Percentiles rank a stretch among this genome's conserved stretches.
Evolutionary conservation across 164 flowering plant genomes (phyloP).

Genomic region (Berberis thunbergii): DNA sequence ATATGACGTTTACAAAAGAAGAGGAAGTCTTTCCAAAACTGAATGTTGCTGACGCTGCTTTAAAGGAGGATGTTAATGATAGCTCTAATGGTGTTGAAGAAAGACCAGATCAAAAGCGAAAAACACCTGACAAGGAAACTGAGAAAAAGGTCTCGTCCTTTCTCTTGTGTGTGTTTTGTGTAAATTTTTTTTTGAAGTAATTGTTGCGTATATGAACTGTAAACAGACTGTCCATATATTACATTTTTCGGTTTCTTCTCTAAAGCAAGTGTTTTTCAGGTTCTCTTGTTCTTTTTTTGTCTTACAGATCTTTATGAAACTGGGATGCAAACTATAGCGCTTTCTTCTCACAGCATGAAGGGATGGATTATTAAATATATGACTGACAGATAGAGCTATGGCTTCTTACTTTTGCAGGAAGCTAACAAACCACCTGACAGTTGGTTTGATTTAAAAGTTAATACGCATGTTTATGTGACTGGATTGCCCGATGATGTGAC

Average conservation of each 20-base stretch:
- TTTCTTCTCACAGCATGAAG: too few relatives aligned
- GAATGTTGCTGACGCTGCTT: slow-evolving; percentile 22
- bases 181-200: too few relatives aligned
- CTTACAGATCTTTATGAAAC: too few relatives aligned
- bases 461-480: slow-evolving; percentile 92
- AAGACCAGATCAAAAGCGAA: slow-evolving; percentile 51
- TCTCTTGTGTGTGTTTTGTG: not conserved
- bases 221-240: too few relatives aligned
- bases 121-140: slow-evolving; percentile 40
- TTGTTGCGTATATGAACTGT: too few relatives aligned
- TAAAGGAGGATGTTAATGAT: slow-evolving; percentile 16
- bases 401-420: slow-evolving; percentile 51
- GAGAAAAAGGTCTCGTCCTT: slow-evolving; percentile 50
- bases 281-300: too few relatives aligned
- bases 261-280: too few relatives aligned
- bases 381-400: slow-evolving; percentile 3
- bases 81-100: slow-evolving; percentile 20
- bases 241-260: too few relatives aligned
- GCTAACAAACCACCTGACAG: slow-evolving; percentile 92
- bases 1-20: slow-evolving; percentile 66
- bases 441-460: slow-evolving; percentile 96
- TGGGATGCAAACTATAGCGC: too few relatives aligned
- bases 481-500: slow-evolving; percentile 98
- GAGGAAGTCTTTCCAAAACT: slow-evolving; percentile 68
- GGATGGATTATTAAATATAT: not conserved